phyloP scores from a whole-genome alignment of 768 basidiomycete genomes.

The Lyophyllum atratum region DNA sequence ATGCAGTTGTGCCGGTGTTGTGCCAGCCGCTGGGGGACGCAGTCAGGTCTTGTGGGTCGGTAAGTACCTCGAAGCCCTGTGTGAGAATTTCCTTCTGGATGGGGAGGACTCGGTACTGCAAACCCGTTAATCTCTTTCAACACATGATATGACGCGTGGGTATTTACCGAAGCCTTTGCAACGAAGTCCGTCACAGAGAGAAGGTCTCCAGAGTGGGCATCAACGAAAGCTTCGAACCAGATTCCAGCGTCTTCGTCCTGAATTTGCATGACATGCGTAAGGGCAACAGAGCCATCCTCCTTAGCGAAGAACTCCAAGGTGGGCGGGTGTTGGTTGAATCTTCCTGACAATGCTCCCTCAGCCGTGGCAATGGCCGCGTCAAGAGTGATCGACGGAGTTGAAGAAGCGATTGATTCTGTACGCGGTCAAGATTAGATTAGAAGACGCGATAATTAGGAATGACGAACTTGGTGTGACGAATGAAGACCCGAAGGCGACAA shows the following conservation, averaged over 20 bases:
- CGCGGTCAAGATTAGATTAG: not conserved
- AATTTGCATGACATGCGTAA: conserved; percentile 42
- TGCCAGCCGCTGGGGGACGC: conserved; percentile 52
- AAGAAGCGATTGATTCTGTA: conserved; percentile 27
- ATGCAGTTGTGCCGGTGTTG: conserved; percentile 21
- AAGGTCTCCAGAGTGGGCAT: conserved; percentile 53
- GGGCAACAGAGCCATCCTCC: conserved; percentile 36
- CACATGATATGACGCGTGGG: not conserved
- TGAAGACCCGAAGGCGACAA: conserved; percentile 45
- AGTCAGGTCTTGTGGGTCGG: conserved; percentile 46
- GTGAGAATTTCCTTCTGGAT: conserved; percentile 45
- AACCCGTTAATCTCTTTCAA: not conserved
- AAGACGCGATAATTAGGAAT: not conserved
- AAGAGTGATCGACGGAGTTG: conserved; percentile 36
- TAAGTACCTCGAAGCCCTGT: conserved; percentile 43
- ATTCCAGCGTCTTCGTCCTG: conserved; percentile 35
- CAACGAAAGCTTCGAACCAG: conserved; percentile 61
- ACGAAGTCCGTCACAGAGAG: conserved; percentile 58
- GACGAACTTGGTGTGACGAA: conserved; percentile 43
- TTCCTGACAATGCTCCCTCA: conserved; percentile 38
- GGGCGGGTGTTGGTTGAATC: conserved; percentile 40
- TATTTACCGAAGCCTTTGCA: conserved; percentile 39
- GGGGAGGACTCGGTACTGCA: conserved; percentile 46
- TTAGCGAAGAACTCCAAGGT: conserved; percentile 42
- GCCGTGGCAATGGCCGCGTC: conserved; percentile 36